Evolutionary conservation across 2,329 filamentous ascomycete genomes (phyloP).

Genomic region (Calonectria multiphialidica): DNA sequence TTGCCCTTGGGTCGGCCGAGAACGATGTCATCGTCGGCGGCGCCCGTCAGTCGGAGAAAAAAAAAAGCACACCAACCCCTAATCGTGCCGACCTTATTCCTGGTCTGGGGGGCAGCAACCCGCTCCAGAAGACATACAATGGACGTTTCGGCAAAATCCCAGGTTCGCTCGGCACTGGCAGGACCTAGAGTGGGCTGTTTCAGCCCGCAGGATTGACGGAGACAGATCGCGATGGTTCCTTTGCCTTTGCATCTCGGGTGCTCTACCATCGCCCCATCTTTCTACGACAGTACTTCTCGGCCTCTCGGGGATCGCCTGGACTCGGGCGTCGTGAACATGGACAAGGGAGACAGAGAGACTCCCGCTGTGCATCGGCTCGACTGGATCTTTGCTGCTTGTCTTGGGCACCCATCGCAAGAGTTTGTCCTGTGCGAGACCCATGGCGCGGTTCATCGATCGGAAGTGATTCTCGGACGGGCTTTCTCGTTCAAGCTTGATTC

Average conservation of each 20-base stretch:
- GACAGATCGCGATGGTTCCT: conserved; percentile 10
- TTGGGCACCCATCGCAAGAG: background rate
- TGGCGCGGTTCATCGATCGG: background rate
- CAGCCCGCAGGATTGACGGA: conserved; percentile 14
- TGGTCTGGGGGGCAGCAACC: conserved; percentile 14
- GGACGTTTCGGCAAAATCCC: conserved; percentile 18
- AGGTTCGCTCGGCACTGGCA: conserved; percentile 15
- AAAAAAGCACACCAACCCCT: conserved; percentile 9
- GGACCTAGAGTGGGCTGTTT: conserved; percentile 29
- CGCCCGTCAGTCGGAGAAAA: conserved; percentile 28
- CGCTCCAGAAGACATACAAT: conserved; percentile 6
- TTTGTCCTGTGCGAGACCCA: background rate
- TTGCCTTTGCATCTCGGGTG: background rate
- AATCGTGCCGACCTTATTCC: conserved; percentile 15
- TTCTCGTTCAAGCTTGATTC: background rate
- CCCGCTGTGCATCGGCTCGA: conserved; percentile 1
- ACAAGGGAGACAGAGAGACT: conserved; percentile 10
- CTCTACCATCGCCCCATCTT: background rate
- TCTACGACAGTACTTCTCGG: background rate
- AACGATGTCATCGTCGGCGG: conserved; percentile 44
- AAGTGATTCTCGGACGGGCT: background rate
- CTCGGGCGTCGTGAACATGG: background rate
- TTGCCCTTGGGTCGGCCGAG: conserved; percentile 33
- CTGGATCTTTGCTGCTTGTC: conserved; percentile 6
- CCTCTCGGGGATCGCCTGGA: conserved; percentile 4